Evolutionary conservation across 257 asterid species (phyloP), one percentile per base, ranked within the genome.

Genomic region (Schizonepeta tenuifolia): DNA sequence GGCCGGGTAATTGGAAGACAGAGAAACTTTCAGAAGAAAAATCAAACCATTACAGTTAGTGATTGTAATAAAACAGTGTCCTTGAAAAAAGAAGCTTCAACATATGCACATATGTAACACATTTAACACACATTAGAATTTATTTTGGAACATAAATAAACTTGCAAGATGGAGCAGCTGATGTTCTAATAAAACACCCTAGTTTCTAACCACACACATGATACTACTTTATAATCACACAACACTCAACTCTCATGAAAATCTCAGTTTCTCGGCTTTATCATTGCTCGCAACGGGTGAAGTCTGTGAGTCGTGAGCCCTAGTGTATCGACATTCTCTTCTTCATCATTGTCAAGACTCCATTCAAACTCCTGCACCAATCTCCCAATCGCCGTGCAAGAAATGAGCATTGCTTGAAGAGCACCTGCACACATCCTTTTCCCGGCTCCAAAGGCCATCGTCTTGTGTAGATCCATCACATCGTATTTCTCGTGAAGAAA

Each of bases 401-500:
- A 78, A 33, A 88, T 87, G 4, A 72, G 14, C 96, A 81, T 88
- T 8, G 97, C 99, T 72, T 91, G 97, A 38, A 88, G 88, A 17
- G 99, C 86, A 33, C 97, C 99, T 0, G 93, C 91, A 50, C 99
- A 91, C 2, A 75, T 86, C 73, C 97, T 80, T 72, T 86, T 94
- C 28, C 98, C 97, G 0, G 84, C 95, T 12, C 97, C 99, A 62
- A 94, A 94, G 1, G 99, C 87, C 89, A 90, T 87, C 0, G 96
- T 94, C 85, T 83, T 88, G 61, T 83, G 87, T 51, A 89, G 38
- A 43, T 91, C 96, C 71, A 69, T 47, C 0, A 81, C 71, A 2
- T 89, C 96, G 38, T 71, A 71, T 65, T 77, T 79, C 0, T 75
- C 84, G 3, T 43, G 58, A 12, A 91, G 73, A 70, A 91, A 91